Base-by-base conservation (phyloP, 257 asterid genomes). In the Eucommia ulmoides region DNA sequence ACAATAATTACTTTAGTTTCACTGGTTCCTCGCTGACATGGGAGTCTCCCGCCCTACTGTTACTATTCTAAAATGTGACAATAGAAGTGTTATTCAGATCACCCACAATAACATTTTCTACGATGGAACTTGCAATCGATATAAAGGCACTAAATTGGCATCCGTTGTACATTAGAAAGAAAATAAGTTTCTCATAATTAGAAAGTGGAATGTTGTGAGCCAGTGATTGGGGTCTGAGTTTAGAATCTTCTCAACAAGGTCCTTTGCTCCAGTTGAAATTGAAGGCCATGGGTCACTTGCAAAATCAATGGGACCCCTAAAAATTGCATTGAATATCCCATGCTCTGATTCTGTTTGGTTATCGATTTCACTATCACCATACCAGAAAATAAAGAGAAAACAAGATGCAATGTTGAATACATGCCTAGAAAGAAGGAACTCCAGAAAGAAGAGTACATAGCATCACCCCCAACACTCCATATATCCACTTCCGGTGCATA, bases 391-490 rank as follows among this genome's bases (percentile, higher is more conserved):
- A 29, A 29, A 29, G 12, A 5, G 12, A 29, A 5, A 29, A 29
- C 12, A 12, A 29, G 7, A 29, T 29, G 7, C 8, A 7, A 5
- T 29, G 38, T 29, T 12, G 12, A 29, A 29, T 5, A 73, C 89
- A 85, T 59, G 94, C 96, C 94, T 94, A 86, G 56, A 83, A 86
- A 41, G 96, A 94, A 60, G 96, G 94, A 64, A 86, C 96, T 17
- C 96, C 96, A 26, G 80, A 80, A 12, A 86, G 93, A 74, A 82
- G 88, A 49, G 83, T 86, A 59, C 82, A 89, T 23, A 89, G 52
- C 94, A 89, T 85, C 45, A 89, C 96, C 17, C n/a, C 98, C 98
- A 23, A 89, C 59, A 47, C 98, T 89, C 98, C 98, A 89, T 24
- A 89, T 85, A 62, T 85, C 96, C 33, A 81, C 98, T 41, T 85